Evolutionary conservation across 306 rosid genomes (phyloP).

Genomic region (Gastrolobium villosum): DNA sequence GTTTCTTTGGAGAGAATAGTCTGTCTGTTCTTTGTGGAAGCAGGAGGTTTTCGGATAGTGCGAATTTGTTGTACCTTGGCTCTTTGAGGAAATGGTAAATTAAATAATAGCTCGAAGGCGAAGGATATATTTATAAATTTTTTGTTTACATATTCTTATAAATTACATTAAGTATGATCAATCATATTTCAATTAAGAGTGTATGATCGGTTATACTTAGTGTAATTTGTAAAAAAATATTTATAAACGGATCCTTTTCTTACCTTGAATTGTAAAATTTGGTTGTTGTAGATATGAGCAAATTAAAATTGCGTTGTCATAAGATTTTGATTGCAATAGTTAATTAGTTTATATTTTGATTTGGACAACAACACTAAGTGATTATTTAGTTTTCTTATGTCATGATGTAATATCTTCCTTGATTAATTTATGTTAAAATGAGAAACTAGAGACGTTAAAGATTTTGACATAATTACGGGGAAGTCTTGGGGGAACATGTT

Average conservation of each 20-base stretch:
- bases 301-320: background rate
- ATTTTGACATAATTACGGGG: background rate
- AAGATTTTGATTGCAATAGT: no score
- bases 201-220: no score
- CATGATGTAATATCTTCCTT: background rate
- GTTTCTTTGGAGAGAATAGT: conserved; percentile 15
- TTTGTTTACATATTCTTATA: no score
- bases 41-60: conserved; percentile 39
- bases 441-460: background rate
- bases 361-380: background rate
- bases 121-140: no score
- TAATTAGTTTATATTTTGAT: background rate
- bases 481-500: background rate
- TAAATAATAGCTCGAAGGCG: conserved; percentile 45
- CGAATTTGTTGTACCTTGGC: conserved; percentile 36
- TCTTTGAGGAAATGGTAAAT: conserved; percentile 35
- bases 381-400: background rate
- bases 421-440: background rate
- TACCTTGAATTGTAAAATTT: conserved; percentile 48
- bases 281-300: conserved; percentile 27
- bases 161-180: no score
- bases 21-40: conserved; percentile 18
- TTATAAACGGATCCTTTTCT: no score
- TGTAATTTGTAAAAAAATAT: no score
- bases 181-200: no score